These are phyloP conservation scores for Lasiosphaeria ovina DNA, from an alignment of 495 filamentous ascomycete species.

Conservation along the genomic window DNA sequence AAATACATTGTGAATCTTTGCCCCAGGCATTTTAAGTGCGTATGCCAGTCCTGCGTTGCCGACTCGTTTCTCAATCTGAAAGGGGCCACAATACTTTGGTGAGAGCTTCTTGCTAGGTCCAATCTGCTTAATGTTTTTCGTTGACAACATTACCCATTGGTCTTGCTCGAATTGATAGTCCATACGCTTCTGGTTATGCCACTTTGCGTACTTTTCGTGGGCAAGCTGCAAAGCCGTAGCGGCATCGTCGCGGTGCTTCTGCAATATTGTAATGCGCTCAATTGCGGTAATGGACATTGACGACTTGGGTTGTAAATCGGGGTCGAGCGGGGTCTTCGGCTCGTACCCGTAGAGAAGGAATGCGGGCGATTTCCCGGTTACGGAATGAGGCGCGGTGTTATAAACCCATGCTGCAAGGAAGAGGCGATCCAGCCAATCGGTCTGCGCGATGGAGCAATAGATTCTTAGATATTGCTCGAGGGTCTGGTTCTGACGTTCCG, in stretches of 20 bases:
- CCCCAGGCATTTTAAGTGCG: background rate
- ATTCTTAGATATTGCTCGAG: conserved; percentile 3
- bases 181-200: background rate
- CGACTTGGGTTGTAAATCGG: background rate
- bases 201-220: background rate
- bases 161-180: background rate
- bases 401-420: background rate
- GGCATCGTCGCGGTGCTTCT: background rate
- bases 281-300: background rate
- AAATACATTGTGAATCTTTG: background rate
- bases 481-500: conserved; percentile 4
- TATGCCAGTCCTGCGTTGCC: background rate
- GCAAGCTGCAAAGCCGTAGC: background rate
- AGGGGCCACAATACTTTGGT: background rate
- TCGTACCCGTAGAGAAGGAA: background rate
- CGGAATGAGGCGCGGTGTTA: background rate
- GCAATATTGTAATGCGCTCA: background rate
- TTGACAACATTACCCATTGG: background rate
- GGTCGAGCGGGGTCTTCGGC: background rate
- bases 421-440: background rate
- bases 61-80: background rate
- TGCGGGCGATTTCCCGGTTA: background rate
- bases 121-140: background rate
- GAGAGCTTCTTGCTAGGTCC: background rate
- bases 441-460: background rate